Conservation (phyloP, 495 filamentous ascomycete genomes). For the Usnea hakonensis region DNA sequence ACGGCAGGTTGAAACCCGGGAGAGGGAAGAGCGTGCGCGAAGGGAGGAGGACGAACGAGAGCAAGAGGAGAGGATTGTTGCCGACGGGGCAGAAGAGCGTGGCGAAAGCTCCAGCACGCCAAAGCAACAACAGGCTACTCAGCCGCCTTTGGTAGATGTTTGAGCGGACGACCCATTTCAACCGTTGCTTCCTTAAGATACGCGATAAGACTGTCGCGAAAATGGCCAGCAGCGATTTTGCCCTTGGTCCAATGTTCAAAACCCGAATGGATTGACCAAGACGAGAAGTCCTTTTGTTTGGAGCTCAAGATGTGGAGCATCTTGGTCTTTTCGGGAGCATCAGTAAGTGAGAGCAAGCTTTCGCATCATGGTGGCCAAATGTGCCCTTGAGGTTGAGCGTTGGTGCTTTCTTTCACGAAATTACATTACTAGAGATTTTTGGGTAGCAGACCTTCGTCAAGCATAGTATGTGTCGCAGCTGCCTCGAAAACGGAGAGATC, state of each 20-base stretch:
- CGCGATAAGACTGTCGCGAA: not conserved
- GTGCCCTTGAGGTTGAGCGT: not conserved
- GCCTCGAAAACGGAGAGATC: not conserved
- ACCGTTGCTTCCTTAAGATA: not conserved
- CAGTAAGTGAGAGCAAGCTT: not conserved
- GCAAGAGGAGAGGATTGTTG: constrained; percentile 11
- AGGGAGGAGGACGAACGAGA: constrained; percentile 33
- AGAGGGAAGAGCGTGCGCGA: constrained; percentile 38
- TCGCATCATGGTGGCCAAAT: not conserved
- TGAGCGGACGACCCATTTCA: not conserved
- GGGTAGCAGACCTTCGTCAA: not conserved
- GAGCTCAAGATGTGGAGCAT: not conserved
- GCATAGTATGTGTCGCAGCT: not conserved
- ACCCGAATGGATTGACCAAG: too few species aligned
- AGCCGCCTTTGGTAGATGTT: constrained; percentile 14
- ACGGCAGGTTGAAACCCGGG: constrained; percentile 41
- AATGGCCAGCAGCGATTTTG: not conserved
- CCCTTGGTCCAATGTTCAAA: not conserved
- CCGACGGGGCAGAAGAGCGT: not conserved
- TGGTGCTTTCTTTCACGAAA: not conserved
- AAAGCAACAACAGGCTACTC: constrained; percentile 8
- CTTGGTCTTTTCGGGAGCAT: not conserved
- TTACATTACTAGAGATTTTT: not conserved
- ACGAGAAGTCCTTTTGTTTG: not conserved
- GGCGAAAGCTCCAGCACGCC: constrained; percentile 7